Percentiles rank a stretch among this genome's conserved stretches.
Evolutionary conservation across 257 asterid species (phyloP).

Genomic region (Solanum sejunctum): DNA sequence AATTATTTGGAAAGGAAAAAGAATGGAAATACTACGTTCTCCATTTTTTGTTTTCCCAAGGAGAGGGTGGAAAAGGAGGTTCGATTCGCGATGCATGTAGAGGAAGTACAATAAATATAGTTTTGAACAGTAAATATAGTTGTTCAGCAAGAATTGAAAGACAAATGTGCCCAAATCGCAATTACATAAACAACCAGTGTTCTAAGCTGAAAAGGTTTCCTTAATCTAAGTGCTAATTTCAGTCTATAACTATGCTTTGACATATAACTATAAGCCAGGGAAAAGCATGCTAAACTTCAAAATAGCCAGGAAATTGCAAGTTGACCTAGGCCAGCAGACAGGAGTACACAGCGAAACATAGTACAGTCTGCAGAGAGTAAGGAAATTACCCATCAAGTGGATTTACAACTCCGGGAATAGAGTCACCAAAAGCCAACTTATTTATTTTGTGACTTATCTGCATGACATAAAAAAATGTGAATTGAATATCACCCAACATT

Average conservation of each 20-base stretch:
- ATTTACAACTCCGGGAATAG: constrained; percentile 80
- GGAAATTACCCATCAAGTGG: constrained; percentile 83
- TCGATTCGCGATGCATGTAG: not conserved
- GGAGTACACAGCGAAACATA: not conserved
- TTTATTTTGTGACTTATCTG: constrained; percentile 94
- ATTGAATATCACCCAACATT: not conserved
- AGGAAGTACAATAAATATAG: not conserved
- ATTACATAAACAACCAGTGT: not conserved
- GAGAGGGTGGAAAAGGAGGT: not conserved
- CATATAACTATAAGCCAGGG: not conserved
- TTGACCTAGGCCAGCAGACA: not conserved
- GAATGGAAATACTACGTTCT: not conserved
- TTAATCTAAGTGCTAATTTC: not conserved
- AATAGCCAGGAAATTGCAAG: not conserved
- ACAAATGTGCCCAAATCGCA: not conserved
- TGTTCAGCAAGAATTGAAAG: not conserved
- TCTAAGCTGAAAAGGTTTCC: not conserved
- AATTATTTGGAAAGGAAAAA: not conserved
- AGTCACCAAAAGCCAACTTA: constrained; percentile 77
- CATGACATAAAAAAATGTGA: constrained; percentile 11
- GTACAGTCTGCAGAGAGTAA: not conserved
- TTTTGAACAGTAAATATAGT: not conserved
- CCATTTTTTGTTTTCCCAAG: not conserved
- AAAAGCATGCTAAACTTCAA: not conserved
- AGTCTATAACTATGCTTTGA: not conserved